A percentile compares a stretch with the other conserved stretches of the same genome.
phyloP scores from a whole-genome alignment of 139 green algal species.

The Desmodesmus armatus region DNA sequence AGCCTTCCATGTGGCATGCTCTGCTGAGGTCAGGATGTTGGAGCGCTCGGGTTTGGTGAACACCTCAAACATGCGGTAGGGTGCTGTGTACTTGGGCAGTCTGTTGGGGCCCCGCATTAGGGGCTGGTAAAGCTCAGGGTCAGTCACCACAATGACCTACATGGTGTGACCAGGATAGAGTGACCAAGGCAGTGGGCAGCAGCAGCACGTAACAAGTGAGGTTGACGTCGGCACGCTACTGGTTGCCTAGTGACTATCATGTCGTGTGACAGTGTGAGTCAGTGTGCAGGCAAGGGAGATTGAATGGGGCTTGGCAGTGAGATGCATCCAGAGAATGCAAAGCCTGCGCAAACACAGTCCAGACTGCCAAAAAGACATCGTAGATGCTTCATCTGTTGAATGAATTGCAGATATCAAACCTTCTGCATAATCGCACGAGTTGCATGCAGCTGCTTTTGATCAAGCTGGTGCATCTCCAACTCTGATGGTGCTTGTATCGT shows the following conservation, averaged over 20 bases:
- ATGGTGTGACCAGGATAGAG: no score
- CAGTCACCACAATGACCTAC: slow-evolving; percentile 39
- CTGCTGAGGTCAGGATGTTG: slow-evolving; percentile 29
- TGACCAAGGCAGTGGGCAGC: background rate
- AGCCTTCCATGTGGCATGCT: slow-evolving; percentile 1
- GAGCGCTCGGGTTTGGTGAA: slow-evolving; percentile 1
- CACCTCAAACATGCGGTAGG: slow-evolving; percentile 47
- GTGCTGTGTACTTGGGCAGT: slow-evolving; percentile 30
- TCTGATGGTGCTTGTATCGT: background rate
- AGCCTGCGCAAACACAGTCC: no score
- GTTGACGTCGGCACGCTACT: background rate
- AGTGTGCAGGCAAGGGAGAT: no score
- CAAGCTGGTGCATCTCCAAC: no score
- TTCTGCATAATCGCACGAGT: no score
- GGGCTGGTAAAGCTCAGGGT: slow-evolving; percentile 30
- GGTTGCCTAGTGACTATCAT: background rate
- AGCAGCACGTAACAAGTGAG: background rate
- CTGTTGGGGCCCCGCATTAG: slow-evolving; percentile 18
- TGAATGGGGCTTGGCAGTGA: no score
- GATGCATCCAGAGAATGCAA: background rate
- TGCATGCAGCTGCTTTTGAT: no score
- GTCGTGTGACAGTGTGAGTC: background rate
- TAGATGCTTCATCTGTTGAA: no score
- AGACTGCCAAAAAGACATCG: no score
- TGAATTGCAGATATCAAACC: no score